A percentile compares a stretch with the other conserved stretches of the same genome.
These are phyloP conservation scores for Cupressus sempervirens DNA, from an alignment of 75 land plant species.

Conservation along the genomic window DNA sequence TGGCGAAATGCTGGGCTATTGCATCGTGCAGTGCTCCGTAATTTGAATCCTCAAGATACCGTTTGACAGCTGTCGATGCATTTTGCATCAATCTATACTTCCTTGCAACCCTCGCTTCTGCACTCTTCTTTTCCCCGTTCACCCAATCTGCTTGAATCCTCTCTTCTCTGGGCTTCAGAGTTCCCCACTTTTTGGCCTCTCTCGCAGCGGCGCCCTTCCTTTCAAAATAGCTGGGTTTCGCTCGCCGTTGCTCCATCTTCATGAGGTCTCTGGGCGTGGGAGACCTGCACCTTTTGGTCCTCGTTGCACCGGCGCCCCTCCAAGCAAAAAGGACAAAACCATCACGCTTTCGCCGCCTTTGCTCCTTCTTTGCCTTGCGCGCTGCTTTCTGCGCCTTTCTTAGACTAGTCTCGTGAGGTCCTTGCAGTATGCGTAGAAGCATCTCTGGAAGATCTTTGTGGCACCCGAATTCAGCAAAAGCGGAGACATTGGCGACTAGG, in stretches of 20 bases:
- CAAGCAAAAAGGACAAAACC: too few relatives aligned
- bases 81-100: conserved; percentile 20
- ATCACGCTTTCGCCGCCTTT: not conserved
- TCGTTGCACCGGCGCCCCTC: too few relatives aligned
- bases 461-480: conserved; percentile 55
- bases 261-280: too few relatives aligned
- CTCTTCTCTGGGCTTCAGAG: conserved; percentile 20
- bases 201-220: conserved; percentile 34
- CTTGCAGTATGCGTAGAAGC: conserved; percentile 45
- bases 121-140: conserved; percentile 16
- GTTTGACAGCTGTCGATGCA: conserved; percentile 33
- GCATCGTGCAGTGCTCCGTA: conserved; percentile 40
- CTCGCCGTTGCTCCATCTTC: too few relatives aligned
- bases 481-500: conserved; percentile 36
- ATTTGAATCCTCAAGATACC: conserved; percentile 24
- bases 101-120: conserved; percentile 31
- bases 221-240: conserved; percentile 13
- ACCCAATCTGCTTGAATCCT: conserved; percentile 18
- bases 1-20: conserved; percentile 49
- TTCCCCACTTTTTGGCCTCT: conserved; percentile 15
- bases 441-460: conserved; percentile 74
- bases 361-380: not conserved
- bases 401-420: conserved; percentile 12
- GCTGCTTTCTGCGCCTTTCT: not conserved
- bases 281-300: too few relatives aligned